Evolutionary conservation across 345 rosid species (phyloP).

Genomic region (Rhodamnia rubescens): DNA sequence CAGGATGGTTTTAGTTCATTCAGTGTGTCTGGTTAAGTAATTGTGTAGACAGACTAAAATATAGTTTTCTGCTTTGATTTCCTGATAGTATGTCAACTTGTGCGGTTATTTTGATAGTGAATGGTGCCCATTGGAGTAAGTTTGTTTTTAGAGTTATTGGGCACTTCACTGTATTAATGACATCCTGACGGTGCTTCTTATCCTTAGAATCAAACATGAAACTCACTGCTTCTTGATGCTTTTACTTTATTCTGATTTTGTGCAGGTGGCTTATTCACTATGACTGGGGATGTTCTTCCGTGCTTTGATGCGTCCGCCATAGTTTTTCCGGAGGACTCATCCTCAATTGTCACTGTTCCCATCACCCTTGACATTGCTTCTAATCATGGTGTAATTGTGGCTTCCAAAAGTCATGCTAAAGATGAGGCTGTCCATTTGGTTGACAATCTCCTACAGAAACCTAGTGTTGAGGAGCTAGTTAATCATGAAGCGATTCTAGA

Average conservation of each 20-base stretch:
- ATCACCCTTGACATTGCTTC: constrained; percentile 92
- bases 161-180: neutral
- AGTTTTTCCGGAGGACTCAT: constrained; percentile 70
- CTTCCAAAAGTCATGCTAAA: constrained; percentile 34
- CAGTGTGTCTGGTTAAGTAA: neutral
- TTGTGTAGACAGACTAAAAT: neutral
- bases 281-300: constrained; percentile 99
- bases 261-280: constrained; percentile 78
- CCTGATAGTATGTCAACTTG: neutral
- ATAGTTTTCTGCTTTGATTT: neutral
- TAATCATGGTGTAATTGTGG: constrained; percentile 90
- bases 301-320: constrained; percentile 83
- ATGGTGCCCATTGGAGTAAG: neutral
- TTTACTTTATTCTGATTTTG: neutral
- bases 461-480: constrained; percentile 57
- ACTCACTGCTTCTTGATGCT: neutral
- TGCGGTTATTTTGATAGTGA: neutral
- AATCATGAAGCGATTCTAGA: constrained; percentile 63
- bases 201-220: neutral
- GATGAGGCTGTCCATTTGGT: constrained; percentile 46
- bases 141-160: neutral
- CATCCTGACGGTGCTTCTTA: neutral
- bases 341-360: constrained; percentile 86
- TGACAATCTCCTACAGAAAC: constrained; percentile 85
- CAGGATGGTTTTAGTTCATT: neutral